Evolutionary conservation across 192 early-diverging fungal genomes (phyloP), one percentile per base, ranked within the genome.

Genomic region (Phycomyces blakesleeanus): DNA sequence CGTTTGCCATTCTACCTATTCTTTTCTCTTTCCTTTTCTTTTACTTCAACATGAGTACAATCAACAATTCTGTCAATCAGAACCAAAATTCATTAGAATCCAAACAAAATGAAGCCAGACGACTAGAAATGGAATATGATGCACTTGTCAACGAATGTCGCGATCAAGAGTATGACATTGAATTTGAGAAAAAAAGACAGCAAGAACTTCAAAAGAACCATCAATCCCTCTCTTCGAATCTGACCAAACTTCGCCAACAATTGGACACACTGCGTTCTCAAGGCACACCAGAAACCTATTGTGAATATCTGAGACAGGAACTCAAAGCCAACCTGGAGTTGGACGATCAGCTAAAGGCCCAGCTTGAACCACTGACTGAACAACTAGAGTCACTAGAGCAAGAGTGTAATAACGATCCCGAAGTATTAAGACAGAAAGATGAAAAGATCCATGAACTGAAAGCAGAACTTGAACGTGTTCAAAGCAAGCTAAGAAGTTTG

Each of bases 121-220:
- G 29, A 7, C 29, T 34, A 34, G 29, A 34, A 7, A 34, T 34
- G 29, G 29, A 34, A 34, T 34, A 34, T 34, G 29, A 34, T 34
- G 29, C 29, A 5, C 29, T 34, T 34, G 29, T 34, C 29, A 34
- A 34, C 29, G 29, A 34, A 34, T 34, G 29, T 34, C 29, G 29
- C 12, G 59, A 44, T 11, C 38, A 41, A 4, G 59, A 60, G 25
- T 60, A 60, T 50, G 59, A 60, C 24, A 47, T 49, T 47, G 59
- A 47, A 10, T 60, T 60, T 60, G 59, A 60, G 29, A 34, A 34
- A 34, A 34, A 34, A 7, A 34, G 29, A 7, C 29, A 34, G 29
- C 29, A 34, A 34, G 29, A 34, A 34, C 29, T 34, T 7, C 29
- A 34, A 34, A 34, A 34, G 7, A 2, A 34, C 2, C 29, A 34